Conservation (phyloP, 2,329 filamentous ascomycete genomes). For the Xylaria sp. region DNA sequence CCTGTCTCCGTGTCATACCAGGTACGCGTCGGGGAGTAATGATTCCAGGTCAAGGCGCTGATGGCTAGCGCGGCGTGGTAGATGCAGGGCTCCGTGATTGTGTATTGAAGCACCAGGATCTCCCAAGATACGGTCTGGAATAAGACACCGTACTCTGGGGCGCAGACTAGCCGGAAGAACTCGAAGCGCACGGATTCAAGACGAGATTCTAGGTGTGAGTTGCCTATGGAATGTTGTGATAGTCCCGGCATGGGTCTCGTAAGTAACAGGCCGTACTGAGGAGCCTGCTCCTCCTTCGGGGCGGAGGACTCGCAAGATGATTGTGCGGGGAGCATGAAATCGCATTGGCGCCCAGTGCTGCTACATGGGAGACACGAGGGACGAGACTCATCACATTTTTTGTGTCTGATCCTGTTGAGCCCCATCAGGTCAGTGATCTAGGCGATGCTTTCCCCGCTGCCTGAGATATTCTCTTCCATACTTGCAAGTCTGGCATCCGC, state of each 20-base stretch:
- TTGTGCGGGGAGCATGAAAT: slow-evolving; percentile 12
- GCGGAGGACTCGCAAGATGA: neutral
- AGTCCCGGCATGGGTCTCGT: neutral
- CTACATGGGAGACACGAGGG: slow-evolving; percentile 17
- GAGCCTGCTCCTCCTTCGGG: neutral
- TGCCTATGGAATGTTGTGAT: neutral
- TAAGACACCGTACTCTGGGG: slow-evolving; percentile 16
- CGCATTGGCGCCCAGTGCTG: slow-evolving; percentile 22
- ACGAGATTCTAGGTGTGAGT: neutral
- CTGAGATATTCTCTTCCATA: slow-evolving; percentile 1
- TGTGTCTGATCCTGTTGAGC: slow-evolving; percentile 20
- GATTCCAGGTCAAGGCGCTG: slow-evolving; percentile 7
- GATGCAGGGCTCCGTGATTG: slow-evolving; percentile 14
- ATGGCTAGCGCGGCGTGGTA: slow-evolving; percentile 21
- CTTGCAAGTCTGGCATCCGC: slow-evolving; percentile 24
- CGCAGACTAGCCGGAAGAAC: slow-evolving; percentile 20
- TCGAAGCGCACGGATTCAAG: slow-evolving; percentile 17
- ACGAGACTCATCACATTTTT: slow-evolving; percentile 25
- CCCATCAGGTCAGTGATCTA: slow-evolving; percentile 1
- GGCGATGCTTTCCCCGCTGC: neutral
- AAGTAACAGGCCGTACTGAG: neutral
- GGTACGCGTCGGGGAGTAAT: slow-evolving; percentile 1
- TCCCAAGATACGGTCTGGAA: slow-evolving; percentile 14
- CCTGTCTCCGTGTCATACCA: slow-evolving; percentile 16
- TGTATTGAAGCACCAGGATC: slow-evolving; percentile 10